Conservation (phyloP, 2,329 filamentous ascomycete species). For the Furcasterigmium sp. region DNA sequence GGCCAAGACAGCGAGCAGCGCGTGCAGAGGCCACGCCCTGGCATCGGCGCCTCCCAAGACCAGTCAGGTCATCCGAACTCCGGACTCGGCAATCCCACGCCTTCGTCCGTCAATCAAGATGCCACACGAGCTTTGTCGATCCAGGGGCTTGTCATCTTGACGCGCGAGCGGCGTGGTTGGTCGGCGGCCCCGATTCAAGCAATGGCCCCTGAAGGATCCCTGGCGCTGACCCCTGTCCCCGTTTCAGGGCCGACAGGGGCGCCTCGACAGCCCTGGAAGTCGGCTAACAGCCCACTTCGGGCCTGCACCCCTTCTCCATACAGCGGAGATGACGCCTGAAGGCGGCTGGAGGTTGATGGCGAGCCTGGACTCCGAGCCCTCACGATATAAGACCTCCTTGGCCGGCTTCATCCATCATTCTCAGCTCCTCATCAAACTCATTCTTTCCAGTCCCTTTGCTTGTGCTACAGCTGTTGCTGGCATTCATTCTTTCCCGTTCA, state of each 20-base stretch:
- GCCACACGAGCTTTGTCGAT: background rate
- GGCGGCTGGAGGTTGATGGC: no score
- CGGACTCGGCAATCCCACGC: background rate
- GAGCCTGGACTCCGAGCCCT: no score
- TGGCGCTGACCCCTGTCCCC: background rate
- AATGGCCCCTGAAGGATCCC: background rate
- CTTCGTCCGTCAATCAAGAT: background rate
- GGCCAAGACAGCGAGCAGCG: no score
- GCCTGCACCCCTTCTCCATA: slow-evolving; percentile 1
- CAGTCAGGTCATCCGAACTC: background rate
- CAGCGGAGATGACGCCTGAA: background rate
- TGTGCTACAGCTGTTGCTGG: slow-evolving; percentile 3
- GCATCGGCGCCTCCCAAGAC: no score
- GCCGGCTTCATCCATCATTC: no score
- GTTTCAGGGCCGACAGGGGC: background rate
- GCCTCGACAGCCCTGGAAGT: background rate
- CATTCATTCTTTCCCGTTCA: background rate
- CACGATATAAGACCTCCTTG: no score
- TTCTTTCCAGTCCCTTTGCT: slow-evolving; percentile 1
- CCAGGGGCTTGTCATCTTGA: background rate
- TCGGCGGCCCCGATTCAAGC: background rate
- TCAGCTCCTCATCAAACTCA: background rate
- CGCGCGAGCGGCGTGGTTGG: background rate
- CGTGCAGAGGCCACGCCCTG: no score
- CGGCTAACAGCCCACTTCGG: background rate